phyloP scores from a whole-genome alignment of 139 green algal species.

The Parachlorella kessleri region DNA sequence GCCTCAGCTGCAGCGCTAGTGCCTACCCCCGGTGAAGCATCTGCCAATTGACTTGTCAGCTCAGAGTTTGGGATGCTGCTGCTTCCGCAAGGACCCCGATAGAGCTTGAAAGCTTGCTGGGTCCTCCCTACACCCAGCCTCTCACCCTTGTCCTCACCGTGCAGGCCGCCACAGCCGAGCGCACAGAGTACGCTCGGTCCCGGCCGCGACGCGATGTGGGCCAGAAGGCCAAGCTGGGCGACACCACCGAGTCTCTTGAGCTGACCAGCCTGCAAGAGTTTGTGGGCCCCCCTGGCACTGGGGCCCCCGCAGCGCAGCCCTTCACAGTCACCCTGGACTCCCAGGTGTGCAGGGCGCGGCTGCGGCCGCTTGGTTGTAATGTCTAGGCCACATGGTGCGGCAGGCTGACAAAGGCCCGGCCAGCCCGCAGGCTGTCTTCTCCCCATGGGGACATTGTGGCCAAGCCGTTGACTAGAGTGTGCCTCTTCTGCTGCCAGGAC shows the following conservation, averaged over 20 bases:
- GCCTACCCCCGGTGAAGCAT: not conserved
- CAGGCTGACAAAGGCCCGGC: too few species aligned
- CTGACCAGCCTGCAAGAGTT: conserved; percentile 62
- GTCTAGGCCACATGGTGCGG: too few species aligned
- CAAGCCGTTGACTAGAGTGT: too few species aligned
- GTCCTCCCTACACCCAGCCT: not conserved
- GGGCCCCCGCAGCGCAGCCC: conserved; percentile 57
- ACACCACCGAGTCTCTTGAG: conserved; percentile 69
- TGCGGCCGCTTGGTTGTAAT: too few species aligned
- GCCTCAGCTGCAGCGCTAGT: too few species aligned
- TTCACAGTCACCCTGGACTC: conserved; percentile 59
- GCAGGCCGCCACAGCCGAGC: conserved; percentile 19
- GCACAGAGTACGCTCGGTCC: conserved; percentile 71
- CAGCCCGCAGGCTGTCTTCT: too few species aligned
- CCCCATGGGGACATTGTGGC: too few species aligned
- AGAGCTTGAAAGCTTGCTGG: too few species aligned
- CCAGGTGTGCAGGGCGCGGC: too few species aligned
- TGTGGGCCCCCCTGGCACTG: conserved; percentile 51
- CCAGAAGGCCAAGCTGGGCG: conserved; percentile 47
- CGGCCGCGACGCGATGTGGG: conserved; percentile 56
- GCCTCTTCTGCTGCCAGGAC: too few species aligned
- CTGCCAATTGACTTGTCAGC: not conserved
- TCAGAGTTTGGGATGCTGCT: too few species aligned
- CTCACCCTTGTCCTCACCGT: not conserved
- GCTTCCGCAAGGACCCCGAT: too few species aligned